Evolutionary conservation across 2,329 filamentous ascomycete genomes (phyloP).

Genomic region (Aspergillus flavus): DNA sequence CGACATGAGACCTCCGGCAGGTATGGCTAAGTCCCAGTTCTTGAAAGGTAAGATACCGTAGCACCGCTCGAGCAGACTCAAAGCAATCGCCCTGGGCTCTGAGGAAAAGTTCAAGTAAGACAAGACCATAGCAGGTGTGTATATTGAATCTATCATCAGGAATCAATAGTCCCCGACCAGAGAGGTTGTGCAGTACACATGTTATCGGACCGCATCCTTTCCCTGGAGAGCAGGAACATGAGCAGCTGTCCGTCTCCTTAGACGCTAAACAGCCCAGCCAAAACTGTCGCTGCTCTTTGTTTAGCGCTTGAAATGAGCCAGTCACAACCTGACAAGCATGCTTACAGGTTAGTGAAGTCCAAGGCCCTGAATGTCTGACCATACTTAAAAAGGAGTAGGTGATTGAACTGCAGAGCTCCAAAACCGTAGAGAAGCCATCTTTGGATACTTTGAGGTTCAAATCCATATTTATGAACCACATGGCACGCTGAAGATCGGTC

Average conservation of each 20-base stretch:
- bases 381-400: no score
- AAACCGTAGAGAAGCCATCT: not conserved
- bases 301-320: not conserved
- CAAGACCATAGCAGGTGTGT: not conserved
- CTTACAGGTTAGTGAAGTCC: not conserved
- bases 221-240: not conserved
- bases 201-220: not conserved
- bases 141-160: no score
- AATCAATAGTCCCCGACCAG: no score
- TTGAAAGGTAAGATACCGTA: conserved; percentile 4
- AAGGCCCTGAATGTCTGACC: no score
- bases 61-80: not conserved
- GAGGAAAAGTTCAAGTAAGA: not conserved
- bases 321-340: not conserved
- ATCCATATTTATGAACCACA: not conserved
- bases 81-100: not conserved
- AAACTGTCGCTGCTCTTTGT: not conserved
- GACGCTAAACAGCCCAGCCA: not conserved
- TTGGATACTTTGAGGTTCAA: not conserved
- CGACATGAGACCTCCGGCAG: not conserved
- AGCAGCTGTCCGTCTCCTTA: not conserved
- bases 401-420: not conserved
- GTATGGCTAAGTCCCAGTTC: not conserved
- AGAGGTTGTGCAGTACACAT: not conserved
- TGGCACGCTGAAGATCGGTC: not conserved